Evolutionary conservation across 164 flowering plant genomes (phyloP).

Genomic region (Brasenia schreberi): DNA sequence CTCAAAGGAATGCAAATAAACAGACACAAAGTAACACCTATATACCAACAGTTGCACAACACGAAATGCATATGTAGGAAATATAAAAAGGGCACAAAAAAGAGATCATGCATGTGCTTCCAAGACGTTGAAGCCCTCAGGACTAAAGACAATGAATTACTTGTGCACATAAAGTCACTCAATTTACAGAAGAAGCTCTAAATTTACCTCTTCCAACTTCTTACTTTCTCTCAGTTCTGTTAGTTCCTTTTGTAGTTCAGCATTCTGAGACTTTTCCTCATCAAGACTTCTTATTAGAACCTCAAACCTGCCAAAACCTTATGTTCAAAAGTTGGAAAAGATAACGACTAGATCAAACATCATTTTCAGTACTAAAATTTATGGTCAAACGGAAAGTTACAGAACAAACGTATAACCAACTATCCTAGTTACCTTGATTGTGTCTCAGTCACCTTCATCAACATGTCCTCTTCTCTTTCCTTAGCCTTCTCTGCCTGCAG

Average conservation of each 20-base stretch:
- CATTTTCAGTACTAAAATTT: too few species aligned
- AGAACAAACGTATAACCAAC: too few species aligned
- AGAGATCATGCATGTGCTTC: too few species aligned
- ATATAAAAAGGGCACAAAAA: too few species aligned
- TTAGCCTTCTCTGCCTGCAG: constrained; percentile 86
- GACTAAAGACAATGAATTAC: too few species aligned
- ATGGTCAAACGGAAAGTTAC: too few species aligned
- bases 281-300: background rate
- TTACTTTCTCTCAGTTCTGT: background rate
- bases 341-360: too few species aligned
- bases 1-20: background rate
- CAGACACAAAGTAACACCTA: too few species aligned
- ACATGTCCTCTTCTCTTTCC: constrained; percentile 68
- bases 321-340: too few species aligned
- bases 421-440: constrained; percentile 34
- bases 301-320: background rate
- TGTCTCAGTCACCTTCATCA: constrained; percentile 28
- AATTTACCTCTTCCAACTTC: background rate
- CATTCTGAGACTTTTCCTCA: background rate
- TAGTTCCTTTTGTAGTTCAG: background rate
- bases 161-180: background rate
- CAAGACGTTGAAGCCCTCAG: too few species aligned
- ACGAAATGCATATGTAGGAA: too few species aligned
- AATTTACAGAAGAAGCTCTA: background rate
- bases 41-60: too few species aligned